Percentiles rank a stretch among this genome's conserved stretches.
These are phyloP conservation scores for Coniferiporia sulphurascens DNA, from an alignment of 1,284 basidiomycete species.

Conservation along the genomic window DNA sequence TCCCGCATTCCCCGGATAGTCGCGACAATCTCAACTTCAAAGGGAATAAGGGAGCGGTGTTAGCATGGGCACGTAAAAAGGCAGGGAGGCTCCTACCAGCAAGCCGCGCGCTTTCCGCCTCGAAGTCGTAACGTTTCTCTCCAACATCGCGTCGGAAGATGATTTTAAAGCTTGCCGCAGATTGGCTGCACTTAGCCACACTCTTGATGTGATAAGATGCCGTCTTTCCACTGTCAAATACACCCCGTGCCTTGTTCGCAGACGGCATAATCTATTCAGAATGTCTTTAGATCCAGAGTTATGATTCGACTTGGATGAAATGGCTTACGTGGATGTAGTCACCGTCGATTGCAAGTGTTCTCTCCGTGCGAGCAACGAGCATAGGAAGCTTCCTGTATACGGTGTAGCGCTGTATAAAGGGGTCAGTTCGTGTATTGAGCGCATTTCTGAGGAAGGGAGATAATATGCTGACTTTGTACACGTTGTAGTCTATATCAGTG, in stretches of 20 bases:
- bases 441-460: not conserved
- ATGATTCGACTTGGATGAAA: not conserved
- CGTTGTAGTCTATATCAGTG: constrained; percentile 49
- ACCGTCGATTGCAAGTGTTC: constrained; percentile 91
- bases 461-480: constrained; percentile 67
- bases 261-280: constrained; percentile 79
- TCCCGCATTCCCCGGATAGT: constrained; percentile 15
- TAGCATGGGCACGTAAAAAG: constrained; percentile 1
- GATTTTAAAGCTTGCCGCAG: constrained; percentile 81
- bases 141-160: constrained; percentile 66
- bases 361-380: constrained; percentile 85
- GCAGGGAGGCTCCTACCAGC: constrained; percentile 52
- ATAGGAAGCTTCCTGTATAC: constrained; percentile 96
- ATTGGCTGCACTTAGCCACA: constrained; percentile 80
- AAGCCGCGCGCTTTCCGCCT: constrained; percentile 81
- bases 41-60: not conserved
- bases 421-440: not conserved
- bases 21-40: constrained; percentile 15
- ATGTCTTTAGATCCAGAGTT: not conserved
- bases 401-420: constrained; percentile 67
- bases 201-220: constrained; percentile 90
- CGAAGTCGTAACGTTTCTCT: constrained; percentile 95
- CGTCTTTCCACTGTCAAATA: constrained; percentile 86
- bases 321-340: constrained; percentile 84
- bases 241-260: constrained; percentile 73